phyloP scores from a whole-genome alignment of 208 protist species.

The Trichomonas tenax region DNA sequence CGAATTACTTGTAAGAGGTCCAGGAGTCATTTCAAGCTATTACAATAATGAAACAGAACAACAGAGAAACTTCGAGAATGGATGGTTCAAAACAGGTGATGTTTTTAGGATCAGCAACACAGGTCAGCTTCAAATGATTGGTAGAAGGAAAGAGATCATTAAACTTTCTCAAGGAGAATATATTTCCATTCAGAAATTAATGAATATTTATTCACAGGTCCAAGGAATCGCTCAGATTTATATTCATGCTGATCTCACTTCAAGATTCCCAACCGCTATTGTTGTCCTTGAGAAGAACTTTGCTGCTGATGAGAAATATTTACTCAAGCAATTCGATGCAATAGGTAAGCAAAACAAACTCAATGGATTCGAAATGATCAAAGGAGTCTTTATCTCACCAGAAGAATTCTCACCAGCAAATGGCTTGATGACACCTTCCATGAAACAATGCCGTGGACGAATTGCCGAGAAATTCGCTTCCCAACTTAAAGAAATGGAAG shows the following conservation, averaged over 20 bases:
- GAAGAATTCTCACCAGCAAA: constrained; percentile 32
- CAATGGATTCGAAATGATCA: constrained; percentile 28
- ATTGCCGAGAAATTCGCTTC: neutral
- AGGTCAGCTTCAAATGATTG: neutral
- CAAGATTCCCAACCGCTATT: neutral
- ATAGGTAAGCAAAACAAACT: neutral
- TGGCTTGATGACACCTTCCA: constrained; percentile 35
- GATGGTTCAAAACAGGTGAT: constrained; percentile 5
- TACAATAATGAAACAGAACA: neutral
- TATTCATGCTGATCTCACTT: neutral
- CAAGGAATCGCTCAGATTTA: neutral
- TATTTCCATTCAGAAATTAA: neutral
- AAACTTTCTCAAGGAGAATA: constrained; percentile 21
- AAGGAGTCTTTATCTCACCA: neutral
- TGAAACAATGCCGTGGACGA: constrained; percentile 29
- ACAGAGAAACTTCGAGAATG: neutral
- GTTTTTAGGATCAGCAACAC: neutral
- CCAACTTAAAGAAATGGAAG: neutral
- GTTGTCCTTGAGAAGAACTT: neutral
- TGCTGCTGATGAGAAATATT: neutral
- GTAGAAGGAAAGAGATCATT: neutral
- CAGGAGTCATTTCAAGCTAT: neutral
- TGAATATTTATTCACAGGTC: neutral
- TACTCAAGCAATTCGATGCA: neutral
- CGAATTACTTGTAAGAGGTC: neutral